Evolutionary conservation across 176 grass and related monocot species (phyloP).

Genomic region (Bonia amplexicaulis): DNA sequence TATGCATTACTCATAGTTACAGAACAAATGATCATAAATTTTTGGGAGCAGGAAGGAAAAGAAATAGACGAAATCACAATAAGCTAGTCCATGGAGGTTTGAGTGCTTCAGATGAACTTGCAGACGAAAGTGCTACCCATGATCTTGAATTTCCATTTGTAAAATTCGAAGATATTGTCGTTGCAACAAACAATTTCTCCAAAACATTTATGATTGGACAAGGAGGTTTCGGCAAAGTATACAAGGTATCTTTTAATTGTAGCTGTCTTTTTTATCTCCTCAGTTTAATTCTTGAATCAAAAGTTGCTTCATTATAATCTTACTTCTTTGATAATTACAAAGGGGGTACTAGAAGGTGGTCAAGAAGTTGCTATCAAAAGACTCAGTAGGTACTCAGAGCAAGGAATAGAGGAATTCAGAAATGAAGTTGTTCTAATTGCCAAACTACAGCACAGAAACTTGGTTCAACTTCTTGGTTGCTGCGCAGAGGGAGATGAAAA

Average conservation of each 20-base stretch:
- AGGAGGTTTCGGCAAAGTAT: conserved; percentile 49
- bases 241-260: conserved; percentile 23
- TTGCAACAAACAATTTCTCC: conserved; percentile 38
- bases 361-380: conserved; percentile 42
- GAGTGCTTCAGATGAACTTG: neutral
- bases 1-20: neutral
- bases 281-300: neutral
- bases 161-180: neutral
- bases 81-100: neutral
- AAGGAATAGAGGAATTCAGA: conserved; percentile 35
- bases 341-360: conserved; percentile 25
- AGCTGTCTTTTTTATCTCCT: neutral
- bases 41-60: neutral
- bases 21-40: neutral
- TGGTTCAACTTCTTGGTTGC: conserved; percentile 36
- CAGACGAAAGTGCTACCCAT: neutral
- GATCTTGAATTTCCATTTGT: conserved; percentile 32
- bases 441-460: conserved; percentile 33
- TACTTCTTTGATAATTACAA: neutral
- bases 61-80: neutral
- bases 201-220: conserved; percentile 34
- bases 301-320: neutral
- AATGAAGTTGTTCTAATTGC: conserved; percentile 37
- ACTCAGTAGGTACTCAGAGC: conserved; percentile 29
- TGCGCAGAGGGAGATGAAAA: conserved; percentile 37